Evolutionary conservation across 129 eudicot genomes (phyloP).

Genomic region (Tagetes patula): DNA sequence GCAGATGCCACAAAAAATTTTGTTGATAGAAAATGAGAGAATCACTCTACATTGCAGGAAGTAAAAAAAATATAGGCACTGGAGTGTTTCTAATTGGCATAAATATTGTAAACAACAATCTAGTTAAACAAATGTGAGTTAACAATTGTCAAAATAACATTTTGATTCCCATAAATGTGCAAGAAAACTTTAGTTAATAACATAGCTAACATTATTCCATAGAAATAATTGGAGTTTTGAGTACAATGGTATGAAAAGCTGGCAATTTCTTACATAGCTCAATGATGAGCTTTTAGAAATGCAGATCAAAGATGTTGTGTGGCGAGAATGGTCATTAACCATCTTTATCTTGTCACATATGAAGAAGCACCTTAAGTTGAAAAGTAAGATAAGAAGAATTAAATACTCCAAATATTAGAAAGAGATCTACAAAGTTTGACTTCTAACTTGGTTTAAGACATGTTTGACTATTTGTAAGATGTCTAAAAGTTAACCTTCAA

Average conservation of each 20-base stretch:
- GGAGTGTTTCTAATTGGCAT: conserved; percentile 7
- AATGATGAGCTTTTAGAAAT: too few species aligned
- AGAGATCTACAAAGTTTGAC: not conserved
- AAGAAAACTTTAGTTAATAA: conserved; percentile 15
- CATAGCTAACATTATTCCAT: not conserved
- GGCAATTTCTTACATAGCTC: conserved; percentile 6
- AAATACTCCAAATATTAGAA: not conserved
- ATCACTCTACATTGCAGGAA: conserved; percentile 10
- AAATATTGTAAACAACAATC: not conserved
- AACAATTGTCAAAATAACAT: not conserved
- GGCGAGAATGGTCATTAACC: conserved; percentile 1
- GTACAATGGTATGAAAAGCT: conserved; percentile 1
- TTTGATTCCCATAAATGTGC: not conserved
- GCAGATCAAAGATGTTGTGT: not conserved
- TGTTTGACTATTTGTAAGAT: not conserved
- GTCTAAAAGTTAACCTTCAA: not conserved
- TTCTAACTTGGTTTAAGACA: not conserved
- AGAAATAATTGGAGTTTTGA: not conserved
- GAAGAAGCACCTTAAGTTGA: not conserved
- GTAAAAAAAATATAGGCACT: not conserved
- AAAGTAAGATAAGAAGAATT: not conserved
- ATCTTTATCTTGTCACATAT: not conserved
- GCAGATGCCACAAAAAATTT: not conserved
- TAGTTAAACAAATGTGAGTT: conserved; percentile 3
- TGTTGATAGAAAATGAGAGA: conserved; percentile 6